A percentile compares a stretch with the other conserved stretches of the same genome.
Evolutionary conservation across 2,329 filamentous ascomycete species (phyloP).

Genomic region (Chrysosporium queenslandicum): DNA sequence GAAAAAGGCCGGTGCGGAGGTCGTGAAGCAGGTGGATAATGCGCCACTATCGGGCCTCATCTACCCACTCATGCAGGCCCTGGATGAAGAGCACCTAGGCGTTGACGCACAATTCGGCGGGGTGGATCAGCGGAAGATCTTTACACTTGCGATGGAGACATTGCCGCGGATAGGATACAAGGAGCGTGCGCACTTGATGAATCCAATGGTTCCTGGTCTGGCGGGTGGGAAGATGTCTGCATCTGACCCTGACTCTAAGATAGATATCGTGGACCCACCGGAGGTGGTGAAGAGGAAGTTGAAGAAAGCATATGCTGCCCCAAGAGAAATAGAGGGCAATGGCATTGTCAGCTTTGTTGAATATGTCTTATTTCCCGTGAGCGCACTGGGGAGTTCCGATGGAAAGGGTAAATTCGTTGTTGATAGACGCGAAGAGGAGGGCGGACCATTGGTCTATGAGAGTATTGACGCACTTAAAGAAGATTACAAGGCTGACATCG

Average conservation of each 20-base stretch:
- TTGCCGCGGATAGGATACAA: conserved; percentile 78
- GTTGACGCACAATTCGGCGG: conserved; percentile 66
- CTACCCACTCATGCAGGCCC: conserved; percentile 78
- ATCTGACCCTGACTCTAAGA: conserved; percentile 59
- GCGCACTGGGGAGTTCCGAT: conserved; percentile 43
- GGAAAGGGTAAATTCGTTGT: conserved; percentile 57
- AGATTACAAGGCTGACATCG: conserved; percentile 70
- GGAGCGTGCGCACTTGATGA: conserved; percentile 64
- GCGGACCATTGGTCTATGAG: conserved; percentile 69
- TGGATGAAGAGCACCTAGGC: conserved; percentile 82
- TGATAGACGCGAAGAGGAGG: conserved; percentile 49
- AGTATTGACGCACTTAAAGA: conserved; percentile 62
- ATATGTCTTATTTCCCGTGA: conserved; percentile 70
- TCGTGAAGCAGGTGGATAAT: conserved; percentile 84
- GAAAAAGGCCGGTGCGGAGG: conserved; percentile 81
- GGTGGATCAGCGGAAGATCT: conserved; percentile 81
- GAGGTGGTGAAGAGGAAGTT: conserved; percentile 73
- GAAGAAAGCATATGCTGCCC: conserved; percentile 70
- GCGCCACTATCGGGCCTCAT: conserved; percentile 63
- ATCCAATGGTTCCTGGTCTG: conserved; percentile 82
- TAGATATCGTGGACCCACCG: conserved; percentile 75
- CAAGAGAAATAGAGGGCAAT: conserved; percentile 70
- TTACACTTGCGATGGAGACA: conserved; percentile 73
- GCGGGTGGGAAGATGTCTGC: conserved; percentile 68
- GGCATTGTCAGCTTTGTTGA: conserved; percentile 80